These are phyloP conservation scores for Cercospora nicotianae DNA, from an alignment of 2,329 filamentous ascomycete genomes.

Conservation along the genomic window DNA sequence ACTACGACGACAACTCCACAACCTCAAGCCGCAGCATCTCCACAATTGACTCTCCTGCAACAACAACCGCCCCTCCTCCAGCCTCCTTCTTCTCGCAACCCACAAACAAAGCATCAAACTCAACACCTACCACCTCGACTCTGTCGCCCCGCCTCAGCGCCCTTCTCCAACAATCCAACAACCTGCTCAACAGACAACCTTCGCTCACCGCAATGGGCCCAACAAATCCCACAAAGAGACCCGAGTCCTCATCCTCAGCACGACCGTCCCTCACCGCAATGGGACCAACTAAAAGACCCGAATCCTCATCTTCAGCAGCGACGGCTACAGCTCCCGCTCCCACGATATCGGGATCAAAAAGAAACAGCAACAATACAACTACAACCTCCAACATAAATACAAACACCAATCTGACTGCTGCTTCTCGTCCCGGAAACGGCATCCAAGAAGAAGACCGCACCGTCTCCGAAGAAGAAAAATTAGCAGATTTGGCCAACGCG, in stretches of 20 bases:
- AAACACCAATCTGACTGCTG: neutral
- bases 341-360: neutral
- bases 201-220: neutral
- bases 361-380: neutral
- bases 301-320: neutral
- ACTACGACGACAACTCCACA: neutral
- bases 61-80: neutral
- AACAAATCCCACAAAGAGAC: neutral
- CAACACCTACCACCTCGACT: neutral
- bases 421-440: neutral
- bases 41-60: neutral
- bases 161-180: neutral
- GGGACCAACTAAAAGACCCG: neutral
- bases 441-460: neutral
- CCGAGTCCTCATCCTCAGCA: neutral
- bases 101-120: neutral
- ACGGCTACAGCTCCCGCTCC: neutral
- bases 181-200: neutral
- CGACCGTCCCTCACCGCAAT: neutral
- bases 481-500: constrained; percentile 5
- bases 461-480: neutral
- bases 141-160: neutral
- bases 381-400: neutral
- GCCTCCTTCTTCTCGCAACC: neutral
- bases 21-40: constrained; percentile 1